phyloP scores from a whole-genome alignment of 495 filamentous ascomycete genomes.

The Trichoderma erinaceum region DNA sequence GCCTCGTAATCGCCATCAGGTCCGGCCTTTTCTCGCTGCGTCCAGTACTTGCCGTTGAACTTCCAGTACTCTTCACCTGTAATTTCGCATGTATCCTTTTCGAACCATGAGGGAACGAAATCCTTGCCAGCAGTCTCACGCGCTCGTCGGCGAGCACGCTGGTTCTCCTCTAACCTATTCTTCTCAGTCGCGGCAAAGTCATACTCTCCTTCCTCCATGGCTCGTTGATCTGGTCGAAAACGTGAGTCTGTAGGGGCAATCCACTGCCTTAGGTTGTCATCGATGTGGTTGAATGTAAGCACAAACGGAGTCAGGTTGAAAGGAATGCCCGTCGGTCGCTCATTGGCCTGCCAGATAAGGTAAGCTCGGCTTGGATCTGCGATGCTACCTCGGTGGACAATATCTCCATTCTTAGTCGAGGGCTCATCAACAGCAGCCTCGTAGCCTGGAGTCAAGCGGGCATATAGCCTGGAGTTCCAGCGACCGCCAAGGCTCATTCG shows the following conservation, averaged over 20 bases:
- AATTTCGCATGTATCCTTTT: constrained; percentile 58
- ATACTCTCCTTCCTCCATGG: constrained; percentile 97
- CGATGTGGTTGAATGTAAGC: constrained; percentile 83
- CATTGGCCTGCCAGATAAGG: constrained; percentile 85
- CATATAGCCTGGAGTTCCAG: constrained; percentile 98
- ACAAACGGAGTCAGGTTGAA: constrained; percentile 98
- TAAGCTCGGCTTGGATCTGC: constrained; percentile 63
- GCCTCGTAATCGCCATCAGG: constrained; percentile 31
- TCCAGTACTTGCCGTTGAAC: constrained; percentile 86
- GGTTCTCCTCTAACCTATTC: constrained; percentile 90
- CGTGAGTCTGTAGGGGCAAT: constrained; percentile 90
- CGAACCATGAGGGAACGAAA: constrained; percentile 83
- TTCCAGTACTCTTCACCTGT: constrained; percentile 91
- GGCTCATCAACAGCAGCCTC: constrained; percentile 64
- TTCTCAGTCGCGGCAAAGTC: constrained; percentile 90
- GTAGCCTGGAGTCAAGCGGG: constrained; percentile 84
- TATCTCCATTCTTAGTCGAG: constrained; percentile 27
- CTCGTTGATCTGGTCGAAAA: constrained; percentile 88
- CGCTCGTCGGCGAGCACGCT: constrained; percentile 67
- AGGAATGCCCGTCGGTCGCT: constrained; percentile 74
- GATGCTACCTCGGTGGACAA: constrained; percentile 36
- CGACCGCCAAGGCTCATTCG: constrained; percentile 85
- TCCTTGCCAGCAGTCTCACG: constrained; percentile 72
- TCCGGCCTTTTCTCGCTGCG: constrained; percentile 52
- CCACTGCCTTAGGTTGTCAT: constrained; percentile 62